Percentiles rank a stretch among this genome's conserved stretches.
phyloP scores from a whole-genome alignment of 768 basidiomycete species.

The Rhizopogon salebrosus region DNA sequence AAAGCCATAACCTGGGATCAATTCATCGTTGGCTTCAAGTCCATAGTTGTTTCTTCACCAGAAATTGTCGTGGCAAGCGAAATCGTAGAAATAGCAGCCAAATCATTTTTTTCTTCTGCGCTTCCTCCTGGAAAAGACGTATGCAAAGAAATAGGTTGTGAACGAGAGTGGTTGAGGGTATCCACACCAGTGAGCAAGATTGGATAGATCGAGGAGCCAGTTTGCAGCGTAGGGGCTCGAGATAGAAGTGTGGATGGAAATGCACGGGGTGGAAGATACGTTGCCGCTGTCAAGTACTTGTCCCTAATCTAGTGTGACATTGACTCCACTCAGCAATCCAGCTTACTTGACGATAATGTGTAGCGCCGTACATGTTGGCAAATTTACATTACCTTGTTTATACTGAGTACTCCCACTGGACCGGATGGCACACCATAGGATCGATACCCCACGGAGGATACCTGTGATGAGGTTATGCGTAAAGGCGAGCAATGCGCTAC shows the following conservation, averaged over 20 bases:
- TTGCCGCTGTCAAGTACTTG: constrained; percentile 62
- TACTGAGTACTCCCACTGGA: too few species aligned
- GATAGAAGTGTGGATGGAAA: constrained; percentile 84
- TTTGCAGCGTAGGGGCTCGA: constrained; percentile 43
- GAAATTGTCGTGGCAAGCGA: constrained; percentile 37
- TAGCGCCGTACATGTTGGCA: too few species aligned
- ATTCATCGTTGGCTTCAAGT: constrained; percentile 82
- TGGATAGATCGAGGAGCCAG: constrained; percentile 54
- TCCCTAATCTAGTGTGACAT: constrained; percentile 45
- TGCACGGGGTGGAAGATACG: constrained; percentile 81
- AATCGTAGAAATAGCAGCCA: constrained; percentile 55
- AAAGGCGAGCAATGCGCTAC: too few species aligned
- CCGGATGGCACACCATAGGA: too few species aligned
- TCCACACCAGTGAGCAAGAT: constrained; percentile 87
- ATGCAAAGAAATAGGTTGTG: constrained; percentile 78
- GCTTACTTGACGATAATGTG: not conserved
- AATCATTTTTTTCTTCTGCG: constrained; percentile 25
- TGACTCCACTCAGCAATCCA: not conserved
- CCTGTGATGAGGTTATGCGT: too few species aligned
- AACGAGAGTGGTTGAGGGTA: constrained; percentile 78
- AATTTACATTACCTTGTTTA: too few species aligned
- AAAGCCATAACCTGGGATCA: constrained; percentile 93
- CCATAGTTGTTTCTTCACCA: constrained; percentile 82
- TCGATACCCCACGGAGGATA: too few species aligned
- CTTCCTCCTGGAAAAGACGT: constrained; percentile 35